A percentile compares a stretch with the other conserved stretches of the same genome.
Conservation (phyloP, 2,329 filamentous ascomycete genomes). For the Microascus cirrosus region DNA sequence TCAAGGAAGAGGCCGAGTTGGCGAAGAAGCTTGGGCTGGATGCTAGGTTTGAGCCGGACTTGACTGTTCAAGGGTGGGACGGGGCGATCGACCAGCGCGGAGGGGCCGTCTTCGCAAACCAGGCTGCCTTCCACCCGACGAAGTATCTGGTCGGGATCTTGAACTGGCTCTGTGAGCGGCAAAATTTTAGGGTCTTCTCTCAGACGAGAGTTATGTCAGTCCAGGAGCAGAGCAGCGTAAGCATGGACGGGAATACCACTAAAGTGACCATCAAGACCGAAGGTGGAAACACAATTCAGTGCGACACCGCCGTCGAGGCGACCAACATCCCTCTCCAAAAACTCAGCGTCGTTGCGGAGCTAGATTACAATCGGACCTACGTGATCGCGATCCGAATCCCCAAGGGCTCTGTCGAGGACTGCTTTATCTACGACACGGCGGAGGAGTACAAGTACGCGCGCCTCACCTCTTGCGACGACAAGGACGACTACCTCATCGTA, state of each 20-base stretch:
- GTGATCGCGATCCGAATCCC: conserved; percentile 44
- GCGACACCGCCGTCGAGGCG: conserved; percentile 37
- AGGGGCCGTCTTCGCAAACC: conserved; percentile 30
- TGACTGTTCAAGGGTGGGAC: conserved; percentile 39
- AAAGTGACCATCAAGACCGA: conserved; percentile 33
- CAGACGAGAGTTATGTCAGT: conserved; percentile 34
- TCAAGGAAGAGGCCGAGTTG: conserved; percentile 32
- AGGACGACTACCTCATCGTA: conserved; percentile 42
- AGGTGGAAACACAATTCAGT: conserved; percentile 32
- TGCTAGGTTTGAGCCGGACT: conserved; percentile 19
- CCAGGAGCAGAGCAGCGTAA: conserved; percentile 34
- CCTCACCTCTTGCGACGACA: conserved; percentile 38
- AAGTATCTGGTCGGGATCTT: conserved; percentile 42
- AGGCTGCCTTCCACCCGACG: conserved; percentile 46
- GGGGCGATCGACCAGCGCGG: conserved; percentile 38
- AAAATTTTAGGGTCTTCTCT: conserved; percentile 41
- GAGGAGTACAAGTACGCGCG: conserved; percentile 45
- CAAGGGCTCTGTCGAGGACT: conserved; percentile 38
- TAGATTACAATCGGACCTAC: conserved; percentile 43
- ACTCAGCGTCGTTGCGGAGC: conserved; percentile 36
- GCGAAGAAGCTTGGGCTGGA: conserved; percentile 30
- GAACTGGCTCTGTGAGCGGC: conserved; percentile 35
- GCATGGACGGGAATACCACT: background rate
- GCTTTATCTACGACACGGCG: conserved; percentile 41
- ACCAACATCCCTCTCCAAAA: conserved; percentile 46